These are phyloP conservation scores for Candida verbasci DNA, from an alignment of 805 yeast species.

Conservation along the genomic window DNA sequence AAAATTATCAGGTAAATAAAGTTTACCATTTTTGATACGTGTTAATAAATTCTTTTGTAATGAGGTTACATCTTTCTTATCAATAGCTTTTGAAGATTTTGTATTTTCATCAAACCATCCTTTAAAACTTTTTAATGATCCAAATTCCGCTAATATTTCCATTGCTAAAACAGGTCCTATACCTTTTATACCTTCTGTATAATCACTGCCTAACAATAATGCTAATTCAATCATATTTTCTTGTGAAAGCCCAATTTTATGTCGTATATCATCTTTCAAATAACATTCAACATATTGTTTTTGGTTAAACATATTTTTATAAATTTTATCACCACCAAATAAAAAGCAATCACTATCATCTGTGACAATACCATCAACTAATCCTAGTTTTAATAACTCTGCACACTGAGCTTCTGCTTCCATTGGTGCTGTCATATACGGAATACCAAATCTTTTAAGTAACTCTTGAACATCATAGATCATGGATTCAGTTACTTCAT, in stretches of 20 bases:
- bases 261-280: conserved; percentile 50
- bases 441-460: conserved; percentile 84
- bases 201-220: conserved; percentile 85
- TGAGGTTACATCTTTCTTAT: conserved; percentile 37
- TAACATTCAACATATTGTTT: conserved; percentile 89
- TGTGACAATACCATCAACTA: conserved; percentile 93
- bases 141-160: conserved; percentile 87
- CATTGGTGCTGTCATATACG: conserved; percentile 94
- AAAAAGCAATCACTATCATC: conserved; percentile 97
- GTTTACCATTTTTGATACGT: conserved; percentile 49
- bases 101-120: conserved; percentile 56
- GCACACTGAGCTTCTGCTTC: conserved; percentile 99
- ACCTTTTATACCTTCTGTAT: conserved; percentile 88
- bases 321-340: conserved; percentile 82
- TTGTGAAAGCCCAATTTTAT: conserved; percentile 62
- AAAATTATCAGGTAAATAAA: conserved; percentile 55
- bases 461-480: conserved; percentile 86
- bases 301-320: conserved; percentile 92
- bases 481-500: conserved; percentile 85
- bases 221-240: conserved; percentile 74
- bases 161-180: conserved; percentile 91
- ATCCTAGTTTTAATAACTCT: conserved; percentile 54
- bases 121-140: conserved; percentile 38
- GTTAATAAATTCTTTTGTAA: conserved; percentile 57
- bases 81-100: conserved; percentile 27